Conservation (phyloP, 73 alveolate genomes). For the Paramecium tetraurelia region DNA sequence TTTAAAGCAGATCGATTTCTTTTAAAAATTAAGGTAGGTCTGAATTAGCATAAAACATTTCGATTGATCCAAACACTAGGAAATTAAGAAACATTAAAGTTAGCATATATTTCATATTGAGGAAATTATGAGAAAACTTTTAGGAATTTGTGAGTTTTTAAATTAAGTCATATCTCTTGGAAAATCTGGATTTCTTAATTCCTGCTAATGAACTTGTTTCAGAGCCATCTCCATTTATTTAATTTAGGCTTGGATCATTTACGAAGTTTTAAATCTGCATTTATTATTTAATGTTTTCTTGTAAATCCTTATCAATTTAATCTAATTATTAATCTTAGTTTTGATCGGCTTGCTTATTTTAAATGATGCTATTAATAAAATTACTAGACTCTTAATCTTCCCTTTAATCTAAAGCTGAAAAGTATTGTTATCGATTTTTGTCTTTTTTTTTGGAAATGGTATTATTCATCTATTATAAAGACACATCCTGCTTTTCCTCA, state of each 20-base stretch:
- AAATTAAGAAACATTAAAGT: background rate
- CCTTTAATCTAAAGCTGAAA: background rate
- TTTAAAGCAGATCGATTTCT: background rate
- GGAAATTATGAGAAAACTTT: background rate
- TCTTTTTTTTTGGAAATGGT: background rate
- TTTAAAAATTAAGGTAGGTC: background rate
- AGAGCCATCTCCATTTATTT: background rate
- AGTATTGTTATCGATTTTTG: background rate
- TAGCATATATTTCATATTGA: background rate
- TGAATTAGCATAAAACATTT: background rate
- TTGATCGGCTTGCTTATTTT: background rate
- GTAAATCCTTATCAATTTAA: conserved; percentile 8
- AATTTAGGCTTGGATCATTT: background rate
- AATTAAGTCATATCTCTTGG: background rate
- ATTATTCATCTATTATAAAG: background rate
- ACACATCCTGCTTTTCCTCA: background rate
- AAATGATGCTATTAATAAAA: background rate
- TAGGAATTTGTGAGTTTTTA: background rate
- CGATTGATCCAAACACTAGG: background rate
- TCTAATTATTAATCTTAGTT: conserved; percentile 11
- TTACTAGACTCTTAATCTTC: background rate
- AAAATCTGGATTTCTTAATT: background rate
- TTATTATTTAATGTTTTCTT: conserved; percentile 1
- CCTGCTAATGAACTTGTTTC: background rate
- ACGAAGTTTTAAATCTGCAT: background rate